Percentiles rank a stretch among this genome's conserved stretches.
Conservation (phyloP, 495 filamentous ascomycete species). For the Lasiosphaeriaceae sp. region DNA sequence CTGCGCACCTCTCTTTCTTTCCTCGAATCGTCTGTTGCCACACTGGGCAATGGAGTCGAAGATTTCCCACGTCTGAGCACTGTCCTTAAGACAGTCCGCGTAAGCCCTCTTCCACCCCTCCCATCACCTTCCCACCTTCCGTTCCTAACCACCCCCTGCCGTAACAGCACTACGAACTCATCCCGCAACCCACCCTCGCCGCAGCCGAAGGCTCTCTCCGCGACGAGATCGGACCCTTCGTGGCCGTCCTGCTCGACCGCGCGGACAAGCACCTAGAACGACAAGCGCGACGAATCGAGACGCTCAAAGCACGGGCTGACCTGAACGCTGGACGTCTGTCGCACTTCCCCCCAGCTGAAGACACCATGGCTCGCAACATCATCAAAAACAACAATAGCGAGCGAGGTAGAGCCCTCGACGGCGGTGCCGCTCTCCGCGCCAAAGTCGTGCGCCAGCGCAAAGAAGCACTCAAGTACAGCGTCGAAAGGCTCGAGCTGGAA, state of each 20-base stretch:
- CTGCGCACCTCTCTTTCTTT: constrained; percentile 48
- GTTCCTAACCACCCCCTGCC: too few species aligned
- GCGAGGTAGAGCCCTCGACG: constrained; percentile 16
- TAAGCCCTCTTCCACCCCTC: too few species aligned
- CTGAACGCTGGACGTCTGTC: constrained; percentile 43
- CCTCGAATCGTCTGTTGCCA: constrained; percentile 47
- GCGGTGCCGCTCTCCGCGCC: constrained; percentile 33
- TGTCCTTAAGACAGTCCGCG: constrained; percentile 47
- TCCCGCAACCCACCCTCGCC: constrained; percentile 46
- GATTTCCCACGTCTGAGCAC: constrained; percentile 44
- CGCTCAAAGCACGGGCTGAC: constrained; percentile 43
- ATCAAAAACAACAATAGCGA: constrained; percentile 1
- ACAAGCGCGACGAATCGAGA: constrained; percentile 44
- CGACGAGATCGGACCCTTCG: constrained; percentile 47
- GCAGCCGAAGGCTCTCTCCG: constrained; percentile 46
- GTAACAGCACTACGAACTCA: constrained; percentile 47
- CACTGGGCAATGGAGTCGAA: constrained; percentile 39
- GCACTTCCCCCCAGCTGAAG: constrained; percentile 8
- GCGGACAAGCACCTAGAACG: constrained; percentile 44
- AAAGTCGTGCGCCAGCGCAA: constrained; percentile 36
- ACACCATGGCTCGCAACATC: not conserved
- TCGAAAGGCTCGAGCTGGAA: constrained; percentile 48
- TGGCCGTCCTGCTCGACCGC: constrained; percentile 42
- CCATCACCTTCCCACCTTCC: too few species aligned
- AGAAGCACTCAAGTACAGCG: constrained; percentile 46